A percentile compares a stretch with the other conserved stretches of the same genome.
These are phyloP conservation scores for Aegilops bicornis DNA, from an alignment of 176 grass and related monocot genomes.

Conservation along the genomic window DNA sequence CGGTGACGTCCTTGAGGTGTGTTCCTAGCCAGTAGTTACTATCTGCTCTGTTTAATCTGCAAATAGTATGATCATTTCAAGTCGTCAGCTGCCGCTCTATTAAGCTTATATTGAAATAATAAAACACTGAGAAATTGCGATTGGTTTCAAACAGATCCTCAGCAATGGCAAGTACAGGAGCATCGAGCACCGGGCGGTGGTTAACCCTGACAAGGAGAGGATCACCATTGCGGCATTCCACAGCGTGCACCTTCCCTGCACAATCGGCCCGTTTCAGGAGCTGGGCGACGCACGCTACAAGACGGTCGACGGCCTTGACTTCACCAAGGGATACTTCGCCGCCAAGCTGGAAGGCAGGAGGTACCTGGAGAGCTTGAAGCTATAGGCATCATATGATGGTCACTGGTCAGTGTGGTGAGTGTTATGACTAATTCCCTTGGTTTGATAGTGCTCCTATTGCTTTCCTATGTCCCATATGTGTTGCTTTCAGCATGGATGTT, in stretches of 20 bases:
- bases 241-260: constrained; percentile 33
- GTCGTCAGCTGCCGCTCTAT: too few species aligned
- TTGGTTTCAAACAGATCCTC: constrained; percentile 19
- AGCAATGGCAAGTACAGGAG: constrained; percentile 47
- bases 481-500: neutral
- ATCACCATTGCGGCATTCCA: constrained; percentile 43
- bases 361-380: constrained; percentile 56
- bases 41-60: neutral
- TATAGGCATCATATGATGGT: neutral
- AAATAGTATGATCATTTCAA: neutral
- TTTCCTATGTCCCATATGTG: neutral
- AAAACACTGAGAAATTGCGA: neutral
- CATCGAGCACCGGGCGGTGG: constrained; percentile 39
- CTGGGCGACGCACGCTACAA: constrained; percentile 38
- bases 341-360: constrained; percentile 48
- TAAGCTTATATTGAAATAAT: too few species aligned
- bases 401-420: neutral
- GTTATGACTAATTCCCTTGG: neutral
- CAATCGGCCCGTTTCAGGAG: constrained; percentile 45
- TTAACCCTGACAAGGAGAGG: constrained; percentile 33
- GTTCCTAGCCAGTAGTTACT: neutral
- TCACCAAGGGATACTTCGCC: constrained; percentile 46
- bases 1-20: constrained; percentile 19
- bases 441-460: neutral
- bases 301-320: constrained; percentile 28